phyloP scores from a whole-genome alignment of 768 basidiomycete genomes.

The Tulasnella sp. region DNA sequence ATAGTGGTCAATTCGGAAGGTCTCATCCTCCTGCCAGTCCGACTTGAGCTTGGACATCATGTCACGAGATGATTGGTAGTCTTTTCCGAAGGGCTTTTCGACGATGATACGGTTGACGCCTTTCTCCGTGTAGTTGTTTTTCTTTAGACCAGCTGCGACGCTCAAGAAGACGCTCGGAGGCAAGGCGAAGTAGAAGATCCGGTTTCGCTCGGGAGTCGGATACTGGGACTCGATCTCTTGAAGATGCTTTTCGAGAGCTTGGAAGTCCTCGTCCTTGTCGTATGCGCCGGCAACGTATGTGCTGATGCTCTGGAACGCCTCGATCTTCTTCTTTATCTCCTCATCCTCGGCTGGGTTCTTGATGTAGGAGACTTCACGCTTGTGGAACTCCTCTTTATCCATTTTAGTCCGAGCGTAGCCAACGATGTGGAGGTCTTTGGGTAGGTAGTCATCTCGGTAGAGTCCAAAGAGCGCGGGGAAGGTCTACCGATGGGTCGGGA shows the following conservation, averaged over 20 bases:
- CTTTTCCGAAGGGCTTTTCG: constrained; percentile 98
- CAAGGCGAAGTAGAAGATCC: constrained; percentile 94
- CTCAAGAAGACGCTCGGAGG: constrained; percentile 95
- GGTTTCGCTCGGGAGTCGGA: constrained; percentile 57
- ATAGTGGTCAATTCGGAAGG: constrained; percentile 98
- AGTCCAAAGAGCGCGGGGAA: constrained; percentile 93
- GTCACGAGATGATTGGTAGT: constrained; percentile 74
- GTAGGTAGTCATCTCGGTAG: constrained; percentile 74
- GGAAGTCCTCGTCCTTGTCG: constrained; percentile 76
- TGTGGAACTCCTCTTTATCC: constrained; percentile 77
- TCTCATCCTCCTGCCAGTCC: constrained; percentile 94
- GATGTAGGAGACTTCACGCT: constrained; percentile 79
- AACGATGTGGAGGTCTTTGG: constrained; percentile 80
- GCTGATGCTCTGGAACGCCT: constrained; percentile 76
- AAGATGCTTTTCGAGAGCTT: constrained; percentile 69
- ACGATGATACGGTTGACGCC: constrained; percentile 91
- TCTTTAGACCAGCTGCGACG: constrained; percentile 77
- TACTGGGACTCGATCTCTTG: constrained; percentile 73
- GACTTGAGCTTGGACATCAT: constrained; percentile 75
- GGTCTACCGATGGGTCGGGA: constrained; percentile 52
- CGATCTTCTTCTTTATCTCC: constrained; percentile 55
- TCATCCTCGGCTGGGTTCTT: constrained; percentile 66
- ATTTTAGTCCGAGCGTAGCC: constrained; percentile 98
- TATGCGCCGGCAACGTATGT: constrained; percentile 86
- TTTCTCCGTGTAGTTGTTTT: constrained; percentile 66